Evolutionary conservation across 768 basidiomycete species (phyloP).

Genomic region (Coprinellus micaceus): DNA sequence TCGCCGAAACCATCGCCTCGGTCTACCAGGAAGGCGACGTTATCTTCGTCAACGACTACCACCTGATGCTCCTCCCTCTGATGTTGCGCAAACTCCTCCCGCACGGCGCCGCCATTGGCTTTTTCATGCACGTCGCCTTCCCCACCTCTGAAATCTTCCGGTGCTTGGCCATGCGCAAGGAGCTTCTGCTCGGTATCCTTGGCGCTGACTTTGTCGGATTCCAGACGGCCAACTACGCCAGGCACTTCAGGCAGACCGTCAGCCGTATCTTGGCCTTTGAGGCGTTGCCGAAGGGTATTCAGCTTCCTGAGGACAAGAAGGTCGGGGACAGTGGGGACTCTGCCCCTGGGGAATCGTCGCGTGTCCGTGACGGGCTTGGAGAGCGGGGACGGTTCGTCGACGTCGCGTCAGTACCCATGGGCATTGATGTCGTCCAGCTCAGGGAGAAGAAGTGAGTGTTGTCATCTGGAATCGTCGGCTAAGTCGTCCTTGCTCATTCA

Average conservation of each 20-base stretch:
- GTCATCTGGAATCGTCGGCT: background rate
- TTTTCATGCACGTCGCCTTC: conserved; percentile 97
- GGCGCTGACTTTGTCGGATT: conserved; percentile 91
- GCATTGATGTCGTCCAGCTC: conserved; percentile 73
- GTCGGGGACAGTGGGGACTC: conserved; percentile 9
- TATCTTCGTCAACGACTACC: conserved; percentile 93
- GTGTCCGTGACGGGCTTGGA: conserved; percentile 26
- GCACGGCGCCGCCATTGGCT: conserved; percentile 67
- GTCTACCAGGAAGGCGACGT: conserved; percentile 88
- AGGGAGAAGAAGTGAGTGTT: conserved; percentile 55
- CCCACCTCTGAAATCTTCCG: conserved; percentile 95
- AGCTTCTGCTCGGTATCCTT: conserved; percentile 84
- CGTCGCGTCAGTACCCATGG: conserved; percentile 87
- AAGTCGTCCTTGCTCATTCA: too few species aligned
- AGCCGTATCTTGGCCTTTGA: conserved; percentile 76
- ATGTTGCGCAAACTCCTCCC: conserved; percentile 70
- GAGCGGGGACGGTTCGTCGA: conserved; percentile 67
- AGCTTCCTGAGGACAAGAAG: conserved; percentile 41
- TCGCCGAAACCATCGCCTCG: conserved; percentile 78
- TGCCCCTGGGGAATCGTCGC: conserved; percentile 11
- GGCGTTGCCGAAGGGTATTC: conserved; percentile 80
- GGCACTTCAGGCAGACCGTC: conserved; percentile 85
- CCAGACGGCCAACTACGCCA: conserved; percentile 79
- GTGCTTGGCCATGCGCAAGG: conserved; percentile 75
- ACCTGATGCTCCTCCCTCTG: conserved; percentile 87